Conservation (phyloP, 805 yeast species). For the Saccharomycopsis microspora region DNA sequence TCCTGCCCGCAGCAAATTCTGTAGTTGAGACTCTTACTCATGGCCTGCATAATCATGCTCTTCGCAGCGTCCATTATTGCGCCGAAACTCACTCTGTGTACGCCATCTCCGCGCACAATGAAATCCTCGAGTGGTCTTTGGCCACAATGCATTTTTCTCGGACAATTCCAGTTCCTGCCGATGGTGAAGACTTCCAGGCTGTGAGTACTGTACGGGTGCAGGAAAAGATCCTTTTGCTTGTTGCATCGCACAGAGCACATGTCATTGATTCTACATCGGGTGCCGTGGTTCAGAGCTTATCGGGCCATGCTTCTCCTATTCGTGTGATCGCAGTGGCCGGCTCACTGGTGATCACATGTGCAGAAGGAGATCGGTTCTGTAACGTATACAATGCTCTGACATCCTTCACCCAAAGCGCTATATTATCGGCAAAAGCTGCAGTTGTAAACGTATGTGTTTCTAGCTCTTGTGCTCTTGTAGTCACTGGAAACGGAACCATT, state of each 20-base stretch:
- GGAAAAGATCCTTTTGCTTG: constrained; percentile 26
- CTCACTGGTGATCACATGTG: constrained; percentile 50
- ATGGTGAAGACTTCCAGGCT: constrained; percentile 7
- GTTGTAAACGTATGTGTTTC: constrained; percentile 35
- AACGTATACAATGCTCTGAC: constrained; percentile 47
- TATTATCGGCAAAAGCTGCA: constrained; percentile 62
- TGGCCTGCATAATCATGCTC: constrained; percentile 30
- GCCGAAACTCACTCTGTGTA: constrained; percentile 35
- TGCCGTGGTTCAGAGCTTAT: constrained; percentile 39
- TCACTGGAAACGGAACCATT: constrained; percentile 65
- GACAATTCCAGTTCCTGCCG: not conserved
- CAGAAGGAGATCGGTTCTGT: constrained; percentile 72
- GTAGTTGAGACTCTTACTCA: constrained; percentile 40
- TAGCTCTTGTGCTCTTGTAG: constrained; percentile 8
- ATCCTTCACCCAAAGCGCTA: constrained; percentile 30
- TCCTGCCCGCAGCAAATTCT: constrained; percentile 55
- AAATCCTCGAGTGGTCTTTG: constrained; percentile 52
- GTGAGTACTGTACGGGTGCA: constrained; percentile 15
- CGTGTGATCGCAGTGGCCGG: constrained; percentile 32
- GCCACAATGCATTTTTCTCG: constrained; percentile 23
- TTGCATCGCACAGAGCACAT: constrained; percentile 58
- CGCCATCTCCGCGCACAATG: constrained; percentile 49
- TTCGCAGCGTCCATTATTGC: constrained; percentile 39
- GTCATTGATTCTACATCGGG: constrained; percentile 33
- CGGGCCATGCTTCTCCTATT: constrained; percentile 71